Base-by-base conservation (phyloP, 257 asterid genomes). In the Solanum rostratum region DNA sequence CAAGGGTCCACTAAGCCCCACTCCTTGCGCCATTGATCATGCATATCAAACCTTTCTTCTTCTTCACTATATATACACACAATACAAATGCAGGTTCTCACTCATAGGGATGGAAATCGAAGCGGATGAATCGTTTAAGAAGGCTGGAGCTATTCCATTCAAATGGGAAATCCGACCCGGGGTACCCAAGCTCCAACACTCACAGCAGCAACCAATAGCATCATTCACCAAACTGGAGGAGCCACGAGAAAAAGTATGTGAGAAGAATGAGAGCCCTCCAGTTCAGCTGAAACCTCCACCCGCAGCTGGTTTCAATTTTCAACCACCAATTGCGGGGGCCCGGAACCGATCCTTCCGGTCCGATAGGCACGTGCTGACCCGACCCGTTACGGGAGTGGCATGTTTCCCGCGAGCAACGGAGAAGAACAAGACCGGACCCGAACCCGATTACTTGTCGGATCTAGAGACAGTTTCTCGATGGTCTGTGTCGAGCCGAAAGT, bases 81-180 rank as follows among this genome's bases (percentile, higher is more conserved):
- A 30, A 65, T 29, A 30, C 43, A 65, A 65, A 20, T 10, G 10
- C 14, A 65, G 7, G 45, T 15, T 65, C 39, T 3, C 13, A 14
- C 18, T 24, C n/a, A 12, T 2, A 27, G 62, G 9, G 55, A 91
- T 91, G 95, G 90, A 81, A 19, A 27, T 52, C 16, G 76, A 68
- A 68, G 76, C 49, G 46, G 95, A 92, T 45, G 96, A 89, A 65
- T 90, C 97, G 3, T 94, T 94, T 89, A 93, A 84, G 89, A 88
- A 89, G 80, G 90, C 93, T 41, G 98, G 97, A 84, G 86, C 94
- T 46, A 71, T 94, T 71, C 98, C 98, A 4, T 94, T 94, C 91
- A 91, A 91, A 81, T 94, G 98, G 98, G 98, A 94, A 92, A 87
- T 93, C 92, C 97, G 97, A 63, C 98, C 97, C 85, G 97, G 98